These are phyloP conservation scores for Letharia columbiana DNA, from an alignment of 495 filamentous ascomycete genomes.

Conservation along the genomic window DNA sequence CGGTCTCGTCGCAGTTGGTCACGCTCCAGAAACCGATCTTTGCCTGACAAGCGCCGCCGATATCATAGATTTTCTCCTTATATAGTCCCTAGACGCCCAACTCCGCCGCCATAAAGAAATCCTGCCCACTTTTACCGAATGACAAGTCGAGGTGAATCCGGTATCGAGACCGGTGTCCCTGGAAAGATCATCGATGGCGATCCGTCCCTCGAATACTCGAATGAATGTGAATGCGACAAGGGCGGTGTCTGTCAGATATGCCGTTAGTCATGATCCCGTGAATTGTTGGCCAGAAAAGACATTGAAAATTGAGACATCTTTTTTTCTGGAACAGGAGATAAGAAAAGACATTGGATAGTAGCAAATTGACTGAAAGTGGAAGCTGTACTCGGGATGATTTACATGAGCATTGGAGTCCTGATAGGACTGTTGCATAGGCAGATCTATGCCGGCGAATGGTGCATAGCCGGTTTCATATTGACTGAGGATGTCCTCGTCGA, in stretches of 20 bases:
- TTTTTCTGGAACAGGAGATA: conserved; percentile 15
- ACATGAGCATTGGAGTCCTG: conserved; percentile 60
- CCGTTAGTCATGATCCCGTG: conserved; percentile 21
- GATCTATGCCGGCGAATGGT: conserved; percentile 66
- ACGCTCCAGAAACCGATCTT: background rate
- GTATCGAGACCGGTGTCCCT: conserved; percentile 59
- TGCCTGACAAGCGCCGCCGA: background rate
- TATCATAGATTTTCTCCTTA: background rate
- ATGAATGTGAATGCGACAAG: conserved; percentile 72
- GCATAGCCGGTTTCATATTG: conserved; percentile 71
- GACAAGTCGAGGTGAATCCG: conserved; percentile 48
- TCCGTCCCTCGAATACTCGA: conserved; percentile 61
- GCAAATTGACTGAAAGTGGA: conserved; percentile 23
- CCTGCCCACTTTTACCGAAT: conserved; percentile 13
- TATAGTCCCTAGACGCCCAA: background rate
- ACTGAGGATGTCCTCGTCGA: conserved; percentile 54
- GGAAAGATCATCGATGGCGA: conserved; percentile 56
- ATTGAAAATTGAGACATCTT: background rate
- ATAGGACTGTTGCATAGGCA: conserved; percentile 52
- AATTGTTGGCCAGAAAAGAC: conserved; percentile 9
- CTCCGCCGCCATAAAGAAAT: background rate
- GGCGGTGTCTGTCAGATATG: conserved; percentile 64
- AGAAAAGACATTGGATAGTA: conserved; percentile 1
- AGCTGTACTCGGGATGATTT: conserved; percentile 41
- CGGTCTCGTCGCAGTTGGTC: background rate